These are phyloP conservation scores for Penicillium lagena DNA, from an alignment of 495 filamentous ascomycete genomes.

Conservation along the genomic window DNA sequence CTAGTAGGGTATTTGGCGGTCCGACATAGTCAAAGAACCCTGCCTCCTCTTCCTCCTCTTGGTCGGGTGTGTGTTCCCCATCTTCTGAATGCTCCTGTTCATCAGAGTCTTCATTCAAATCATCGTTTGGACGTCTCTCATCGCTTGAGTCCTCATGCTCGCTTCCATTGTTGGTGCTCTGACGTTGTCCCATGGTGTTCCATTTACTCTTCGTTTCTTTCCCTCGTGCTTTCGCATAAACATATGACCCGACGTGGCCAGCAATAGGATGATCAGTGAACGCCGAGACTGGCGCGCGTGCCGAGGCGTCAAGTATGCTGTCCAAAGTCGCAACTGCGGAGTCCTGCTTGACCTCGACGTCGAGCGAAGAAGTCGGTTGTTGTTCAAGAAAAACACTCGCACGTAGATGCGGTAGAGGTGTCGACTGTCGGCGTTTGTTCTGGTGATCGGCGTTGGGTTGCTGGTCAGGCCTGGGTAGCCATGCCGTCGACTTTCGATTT, in stretches of 20 bases:
- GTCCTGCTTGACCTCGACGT: slow-evolving; percentile 65
- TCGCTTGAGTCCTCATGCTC: slow-evolving; percentile 2
- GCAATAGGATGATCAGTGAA: slow-evolving; percentile 91
- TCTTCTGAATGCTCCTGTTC: slow-evolving; percentile 3
- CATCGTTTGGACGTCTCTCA: slow-evolving; percentile 2
- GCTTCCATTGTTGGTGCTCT: slow-evolving; percentile 7
- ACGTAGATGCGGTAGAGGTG: slow-evolving; percentile 78
- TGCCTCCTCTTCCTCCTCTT: slow-evolving; percentile 29
- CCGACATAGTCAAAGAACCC: slow-evolving; percentile 52
- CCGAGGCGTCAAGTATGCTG: slow-evolving; percentile 91
- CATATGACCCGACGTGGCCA: slow-evolving; percentile 60
- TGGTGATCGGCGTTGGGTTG: slow-evolving; percentile 7
- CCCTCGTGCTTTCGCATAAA: slow-evolving; percentile 43
- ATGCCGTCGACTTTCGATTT: slow-evolving; percentile 36
- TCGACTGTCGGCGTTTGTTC: slow-evolving; percentile 29
- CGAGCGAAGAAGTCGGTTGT: slow-evolving; percentile 48
- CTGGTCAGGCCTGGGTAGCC: slow-evolving; percentile 24
- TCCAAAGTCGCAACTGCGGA: slow-evolving; percentile 88
- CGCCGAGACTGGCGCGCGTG: slow-evolving; percentile 82
- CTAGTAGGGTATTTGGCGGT: slow-evolving; percentile 81
- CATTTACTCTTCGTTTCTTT: slow-evolving; percentile 14
- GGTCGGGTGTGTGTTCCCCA: slow-evolving; percentile 20
- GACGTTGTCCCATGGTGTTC: slow-evolving; percentile 12
- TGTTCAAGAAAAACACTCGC: slow-evolving; percentile 85
- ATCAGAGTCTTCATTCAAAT: slow-evolving; percentile 12